A percentile compares a stretch with the other conserved stretches of the same genome.
Evolutionary conservation across 345 rosid genomes (phyloP).

Genomic region (Ricinus communis): DNA sequence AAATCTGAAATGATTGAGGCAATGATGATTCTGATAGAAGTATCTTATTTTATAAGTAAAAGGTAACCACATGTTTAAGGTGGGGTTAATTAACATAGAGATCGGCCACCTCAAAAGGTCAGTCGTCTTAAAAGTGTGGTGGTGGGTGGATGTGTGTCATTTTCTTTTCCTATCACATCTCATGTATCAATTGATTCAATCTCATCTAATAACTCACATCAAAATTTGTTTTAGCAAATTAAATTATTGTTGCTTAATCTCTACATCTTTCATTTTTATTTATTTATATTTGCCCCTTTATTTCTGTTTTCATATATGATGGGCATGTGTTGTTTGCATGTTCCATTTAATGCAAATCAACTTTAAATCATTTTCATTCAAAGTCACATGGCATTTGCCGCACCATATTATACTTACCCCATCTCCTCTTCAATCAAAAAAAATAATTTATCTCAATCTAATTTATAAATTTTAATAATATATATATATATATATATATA

Average conservation of each 20-base stretch:
- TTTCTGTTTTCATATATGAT: too few relatives aligned
- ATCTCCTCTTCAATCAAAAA: too few relatives aligned
- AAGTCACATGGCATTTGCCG: too few relatives aligned
- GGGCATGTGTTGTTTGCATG: too few relatives aligned
- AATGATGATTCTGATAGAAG: too few relatives aligned
- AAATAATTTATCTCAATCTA: too few relatives aligned
- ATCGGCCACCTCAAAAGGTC: background rate
- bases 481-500: too few relatives aligned
- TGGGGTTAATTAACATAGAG: background rate
- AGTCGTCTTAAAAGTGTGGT: background rate
- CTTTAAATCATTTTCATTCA: too few relatives aligned
- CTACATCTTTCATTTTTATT: background rate
- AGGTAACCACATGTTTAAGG: background rate
- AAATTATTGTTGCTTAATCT: background rate
- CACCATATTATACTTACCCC: too few relatives aligned
- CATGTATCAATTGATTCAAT: background rate
- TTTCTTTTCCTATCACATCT: background rate
- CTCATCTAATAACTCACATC: constrained; percentile 1
- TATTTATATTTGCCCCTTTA: background rate
- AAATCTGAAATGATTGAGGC: too few relatives aligned
- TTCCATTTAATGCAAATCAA: too few relatives aligned
- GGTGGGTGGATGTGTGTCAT: background rate
- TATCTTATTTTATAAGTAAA: background rate
- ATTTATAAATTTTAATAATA: too few relatives aligned
- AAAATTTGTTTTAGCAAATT: background rate